Conservation (phyloP, 352 stramenopile species). For the Thraustochytrium sp. region DNA sequence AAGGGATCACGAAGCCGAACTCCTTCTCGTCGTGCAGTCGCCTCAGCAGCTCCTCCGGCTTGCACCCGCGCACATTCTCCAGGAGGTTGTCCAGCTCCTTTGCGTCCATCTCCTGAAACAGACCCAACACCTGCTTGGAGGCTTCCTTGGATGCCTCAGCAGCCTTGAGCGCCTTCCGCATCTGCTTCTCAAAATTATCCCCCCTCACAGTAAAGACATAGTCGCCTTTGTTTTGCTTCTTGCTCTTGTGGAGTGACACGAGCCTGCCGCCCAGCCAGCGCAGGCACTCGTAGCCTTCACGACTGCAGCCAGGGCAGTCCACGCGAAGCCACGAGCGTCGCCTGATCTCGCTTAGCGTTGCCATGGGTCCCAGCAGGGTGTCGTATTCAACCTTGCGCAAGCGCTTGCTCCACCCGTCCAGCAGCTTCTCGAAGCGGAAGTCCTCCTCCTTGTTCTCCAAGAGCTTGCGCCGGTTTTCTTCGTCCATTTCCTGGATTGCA, state of each 20-base stretch:
- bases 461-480: too few relatives aligned
- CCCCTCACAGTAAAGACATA: conserved; percentile 12
- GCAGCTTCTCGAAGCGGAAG: not conserved
- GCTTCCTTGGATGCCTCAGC: not conserved
- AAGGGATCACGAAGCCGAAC: conserved; percentile 31
- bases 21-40: conserved; percentile 24
- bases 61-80: conserved; percentile 13
- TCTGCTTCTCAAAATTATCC: not conserved
- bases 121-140: too few relatives aligned
- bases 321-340: conserved; percentile 6
- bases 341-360: conserved; percentile 34
- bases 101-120: too few relatives aligned
- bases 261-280: conserved; percentile 19
- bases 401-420: not conserved
- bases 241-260: too few relatives aligned
- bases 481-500: too few relatives aligned
- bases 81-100: not conserved
- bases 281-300: conserved; percentile 23
- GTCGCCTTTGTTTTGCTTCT: not conserved
- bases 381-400: conserved; percentile 14
- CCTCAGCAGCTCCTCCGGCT: conserved; percentile 15
- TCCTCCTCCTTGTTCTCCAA: too few relatives aligned
- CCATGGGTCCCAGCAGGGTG: conserved; percentile 2
- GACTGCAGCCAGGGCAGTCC: not conserved
- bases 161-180: not conserved